Conservation (phyloP, 169 alveolate genomes). For the Cryptosporidium andersoni region DNA sequence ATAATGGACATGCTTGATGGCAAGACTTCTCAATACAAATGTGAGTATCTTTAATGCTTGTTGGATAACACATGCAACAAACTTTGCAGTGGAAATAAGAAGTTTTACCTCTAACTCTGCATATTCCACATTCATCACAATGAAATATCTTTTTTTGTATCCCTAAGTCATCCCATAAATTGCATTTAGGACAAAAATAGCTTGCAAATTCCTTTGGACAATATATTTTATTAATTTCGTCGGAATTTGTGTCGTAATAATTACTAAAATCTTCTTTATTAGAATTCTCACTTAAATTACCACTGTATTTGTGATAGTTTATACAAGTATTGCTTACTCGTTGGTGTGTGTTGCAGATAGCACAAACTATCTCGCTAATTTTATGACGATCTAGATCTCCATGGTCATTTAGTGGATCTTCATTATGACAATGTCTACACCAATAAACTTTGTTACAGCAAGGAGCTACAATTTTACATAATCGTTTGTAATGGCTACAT, state of each 20-base stretch:
- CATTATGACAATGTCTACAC: slow-evolving; percentile 80
- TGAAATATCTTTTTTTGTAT: slow-evolving; percentile 78
- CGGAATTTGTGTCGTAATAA: too few relatives aligned
- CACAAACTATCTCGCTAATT: slow-evolving; percentile 72
- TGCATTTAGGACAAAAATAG: slow-evolving; percentile 73
- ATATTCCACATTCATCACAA: slow-evolving; percentile 84
- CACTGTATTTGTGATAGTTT: not conserved
- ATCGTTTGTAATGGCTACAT: slow-evolving; percentile 62
- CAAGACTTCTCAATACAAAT: slow-evolving; percentile 76
- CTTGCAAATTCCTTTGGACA: slow-evolving; percentile 67
- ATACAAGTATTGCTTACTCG: slow-evolving; percentile 58
- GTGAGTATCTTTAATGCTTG: slow-evolving; percentile 70
- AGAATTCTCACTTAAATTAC: not conserved
- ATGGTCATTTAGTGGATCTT: slow-evolving; percentile 50
- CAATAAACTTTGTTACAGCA: slow-evolving; percentile 72
- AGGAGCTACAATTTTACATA: slow-evolving; percentile 56
- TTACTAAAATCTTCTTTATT: not conserved
- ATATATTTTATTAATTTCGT: not conserved
- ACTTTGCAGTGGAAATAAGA: slow-evolving; percentile 81
- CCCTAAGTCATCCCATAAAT: slow-evolving; percentile 78
- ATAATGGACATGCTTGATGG: slow-evolving; percentile 75
- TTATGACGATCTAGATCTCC: slow-evolving; percentile 73
- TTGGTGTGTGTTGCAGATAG: slow-evolving; percentile 71
- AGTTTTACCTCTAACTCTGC: slow-evolving; percentile 81
- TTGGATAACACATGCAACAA: slow-evolving; percentile 77